These are phyloP conservation scores for Fusarium clavum DNA, from an alignment of 2,329 filamentous ascomycete species.

Conservation along the genomic window DNA sequence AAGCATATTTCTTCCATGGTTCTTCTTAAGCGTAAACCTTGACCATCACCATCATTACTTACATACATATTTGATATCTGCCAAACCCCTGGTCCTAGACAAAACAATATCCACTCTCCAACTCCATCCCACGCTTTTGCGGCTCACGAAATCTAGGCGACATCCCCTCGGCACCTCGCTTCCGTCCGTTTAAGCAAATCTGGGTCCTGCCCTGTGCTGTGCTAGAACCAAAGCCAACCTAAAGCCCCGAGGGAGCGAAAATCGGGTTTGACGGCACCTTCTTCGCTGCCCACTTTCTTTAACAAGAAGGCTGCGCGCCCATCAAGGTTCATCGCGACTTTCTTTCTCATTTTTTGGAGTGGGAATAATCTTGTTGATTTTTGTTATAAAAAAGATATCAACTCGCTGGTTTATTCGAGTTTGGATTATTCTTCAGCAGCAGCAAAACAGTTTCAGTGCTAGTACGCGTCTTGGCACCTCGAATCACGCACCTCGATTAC, in stretches of 20 bases:
- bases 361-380: background rate
- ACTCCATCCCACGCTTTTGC: slow-evolving; percentile 21
- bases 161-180: slow-evolving; percentile 40
- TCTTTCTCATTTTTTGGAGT: background rate
- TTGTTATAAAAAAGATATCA: slow-evolving; percentile 16
- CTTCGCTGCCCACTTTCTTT: slow-evolving; percentile 18
- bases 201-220: slow-evolving; percentile 12
- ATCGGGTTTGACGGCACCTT: slow-evolving; percentile 14
- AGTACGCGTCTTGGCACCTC: slow-evolving; percentile 38
- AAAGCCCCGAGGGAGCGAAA: slow-evolving; percentile 25
- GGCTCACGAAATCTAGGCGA: slow-evolving; percentile 19
- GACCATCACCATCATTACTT: background rate
- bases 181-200: slow-evolving; percentile 18
- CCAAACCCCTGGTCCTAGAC: slow-evolving; percentile 12
- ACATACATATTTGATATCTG: background rate
- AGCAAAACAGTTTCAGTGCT: slow-evolving; percentile 9
- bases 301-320: slow-evolving; percentile 25
- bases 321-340: slow-evolving; percentile 32
- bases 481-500: slow-evolving; percentile 34
- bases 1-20: background rate
- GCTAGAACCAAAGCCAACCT: slow-evolving; percentile 8
- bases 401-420: slow-evolving; percentile 14
- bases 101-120: slow-evolving; percentile 6
- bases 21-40: background rate
- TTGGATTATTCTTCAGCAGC: background rate